Conservation (phyloP, 2,329 filamentous ascomycete species). For the Microdochium trichocladiopsis region DNA sequence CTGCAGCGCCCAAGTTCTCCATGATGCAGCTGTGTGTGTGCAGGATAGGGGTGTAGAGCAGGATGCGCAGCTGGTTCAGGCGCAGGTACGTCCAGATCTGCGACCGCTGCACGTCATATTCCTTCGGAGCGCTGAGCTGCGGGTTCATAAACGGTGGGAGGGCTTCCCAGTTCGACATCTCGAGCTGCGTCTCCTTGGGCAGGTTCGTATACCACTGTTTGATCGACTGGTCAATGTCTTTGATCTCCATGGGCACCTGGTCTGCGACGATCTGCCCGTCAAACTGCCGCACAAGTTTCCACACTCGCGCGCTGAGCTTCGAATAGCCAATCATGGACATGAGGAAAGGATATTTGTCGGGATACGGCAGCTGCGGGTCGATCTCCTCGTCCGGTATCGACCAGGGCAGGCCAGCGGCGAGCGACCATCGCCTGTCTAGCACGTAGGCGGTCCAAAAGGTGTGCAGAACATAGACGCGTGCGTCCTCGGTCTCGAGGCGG, state of each 20-base stretch:
- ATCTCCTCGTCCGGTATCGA: slow-evolving; percentile 81
- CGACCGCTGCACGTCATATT: slow-evolving; percentile 63
- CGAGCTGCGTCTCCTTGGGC: slow-evolving; percentile 44
- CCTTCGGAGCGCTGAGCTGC: slow-evolving; percentile 34
- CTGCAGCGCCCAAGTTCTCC: slow-evolving; percentile 65
- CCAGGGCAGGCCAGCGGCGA: slow-evolving; percentile 84
- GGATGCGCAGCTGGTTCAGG: slow-evolving; percentile 83
- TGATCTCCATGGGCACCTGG: slow-evolving; percentile 67
- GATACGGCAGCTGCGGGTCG: slow-evolving; percentile 70
- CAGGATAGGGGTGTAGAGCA: slow-evolving; percentile 80
- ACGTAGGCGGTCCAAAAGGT: slow-evolving; percentile 86
- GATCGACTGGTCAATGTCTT: slow-evolving; percentile 75
- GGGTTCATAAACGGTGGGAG: slow-evolving; percentile 18
- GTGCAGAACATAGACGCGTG: slow-evolving; percentile 60
- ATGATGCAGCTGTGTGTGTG: slow-evolving; percentile 80
- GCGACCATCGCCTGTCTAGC: slow-evolving; percentile 79
- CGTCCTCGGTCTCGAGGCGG: slow-evolving; percentile 60
- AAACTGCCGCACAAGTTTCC: slow-evolving; percentile 69
- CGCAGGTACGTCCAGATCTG: slow-evolving; percentile 81
- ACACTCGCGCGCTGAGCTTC: slow-evolving; percentile 77
- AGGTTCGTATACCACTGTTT: slow-evolving; percentile 80
- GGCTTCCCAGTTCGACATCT: slow-evolving; percentile 50
- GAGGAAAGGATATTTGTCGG: slow-evolving; percentile 63
- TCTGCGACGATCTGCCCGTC: slow-evolving; percentile 55
- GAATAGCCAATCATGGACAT: slow-evolving; percentile 82